Percentiles rank a stretch among this genome's conserved stretches.
These are phyloP conservation scores for Phytopythium montanum DNA, from an alignment of 352 stramenopile species.

Conservation along the genomic window DNA sequence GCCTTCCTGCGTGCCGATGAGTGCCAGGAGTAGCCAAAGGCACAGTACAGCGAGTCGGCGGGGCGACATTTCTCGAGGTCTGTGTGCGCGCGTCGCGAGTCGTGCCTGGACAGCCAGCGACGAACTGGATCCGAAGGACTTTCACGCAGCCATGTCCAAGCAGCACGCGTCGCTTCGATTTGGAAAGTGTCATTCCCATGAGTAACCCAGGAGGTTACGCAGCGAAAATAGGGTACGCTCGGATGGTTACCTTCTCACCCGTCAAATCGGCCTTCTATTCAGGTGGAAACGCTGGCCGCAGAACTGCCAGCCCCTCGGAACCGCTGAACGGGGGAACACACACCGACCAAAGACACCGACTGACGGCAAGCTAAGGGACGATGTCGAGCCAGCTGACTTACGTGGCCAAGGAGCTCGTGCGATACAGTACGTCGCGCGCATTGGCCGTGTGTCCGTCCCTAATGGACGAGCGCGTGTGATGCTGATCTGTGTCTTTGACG, in stretches of 20 bases:
- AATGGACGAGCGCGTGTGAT: too few species aligned
- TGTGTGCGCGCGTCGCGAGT: background rate
- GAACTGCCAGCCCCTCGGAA: slow-evolving; percentile 1
- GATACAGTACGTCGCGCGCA: slow-evolving; percentile 34
- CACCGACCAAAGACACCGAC: background rate
- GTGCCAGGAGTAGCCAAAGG: background rate
- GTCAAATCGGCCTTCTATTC: too few species aligned
- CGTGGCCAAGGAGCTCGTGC: slow-evolving; percentile 48
- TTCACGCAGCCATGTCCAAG: too few species aligned
- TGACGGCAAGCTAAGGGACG: background rate
- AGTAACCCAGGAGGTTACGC: too few species aligned
- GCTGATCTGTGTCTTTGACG: background rate
- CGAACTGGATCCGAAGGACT: too few species aligned
- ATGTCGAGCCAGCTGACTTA: slow-evolving; percentile 29
- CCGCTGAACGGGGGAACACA: background rate
- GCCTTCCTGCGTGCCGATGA: background rate
- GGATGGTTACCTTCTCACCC: too few species aligned
- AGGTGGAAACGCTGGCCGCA: too few species aligned
- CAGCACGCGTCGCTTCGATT: too few species aligned
- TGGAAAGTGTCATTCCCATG: too few species aligned
- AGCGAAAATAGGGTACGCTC: too few species aligned
- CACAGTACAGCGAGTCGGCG: background rate
- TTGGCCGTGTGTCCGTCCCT: too few species aligned
- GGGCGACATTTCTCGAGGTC: background rate
- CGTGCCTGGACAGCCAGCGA: too few species aligned